Evolutionary conservation across 148 eudicot genomes (phyloP), one percentile per base, ranked within the genome.

Genomic region (Rhododendron kiyosumense): DNA sequence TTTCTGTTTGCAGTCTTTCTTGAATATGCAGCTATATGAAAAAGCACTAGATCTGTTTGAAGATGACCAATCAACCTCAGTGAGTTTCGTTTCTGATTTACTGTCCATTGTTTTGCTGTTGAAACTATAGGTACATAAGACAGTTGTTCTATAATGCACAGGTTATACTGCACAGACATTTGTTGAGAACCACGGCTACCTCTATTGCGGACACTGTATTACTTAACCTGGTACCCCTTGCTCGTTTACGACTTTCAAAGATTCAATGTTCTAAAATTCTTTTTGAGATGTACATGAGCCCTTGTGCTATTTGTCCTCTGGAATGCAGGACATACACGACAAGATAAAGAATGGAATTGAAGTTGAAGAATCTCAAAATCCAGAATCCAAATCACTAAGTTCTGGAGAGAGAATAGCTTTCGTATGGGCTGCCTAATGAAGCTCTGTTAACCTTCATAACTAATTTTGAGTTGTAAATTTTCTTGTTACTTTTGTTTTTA

Each of bases 11-110:
- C 92, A 97, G 99, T 88, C 93, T 79, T 93, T 86, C 91, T 86
- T 94, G 87, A 94, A 93, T 86, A 89, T 97, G 90, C 98, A 95
- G 91, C 91, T 97, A n/a, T 95, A 93, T 90, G 96, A 91, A 85
- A 97, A 95, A 79, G 98, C 98, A 76, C 81, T 97, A 63, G 98
- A 95, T 86, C 88, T 97, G 92, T 95, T 97, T 90, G 98, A 95
- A 88, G 98, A 94, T 90, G 98, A 94, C 88, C 98, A 89, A 86
- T 86, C 98, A 88, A 93, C 93, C 83, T 92, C 94, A 73, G 99
- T 96, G 89, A 90, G 94, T 87, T 86, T 81, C 41, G 61, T 76
- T 15, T 32, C 18, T 51, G 45, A 13, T 78, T 87, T 73, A 13
- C 32, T 67, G 63, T 83, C 65, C 61, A 34, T 12, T 83, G 73